phyloP scores from a whole-genome alignment of 331 rosid genomes.

The Acacia pycnantha region DNA sequence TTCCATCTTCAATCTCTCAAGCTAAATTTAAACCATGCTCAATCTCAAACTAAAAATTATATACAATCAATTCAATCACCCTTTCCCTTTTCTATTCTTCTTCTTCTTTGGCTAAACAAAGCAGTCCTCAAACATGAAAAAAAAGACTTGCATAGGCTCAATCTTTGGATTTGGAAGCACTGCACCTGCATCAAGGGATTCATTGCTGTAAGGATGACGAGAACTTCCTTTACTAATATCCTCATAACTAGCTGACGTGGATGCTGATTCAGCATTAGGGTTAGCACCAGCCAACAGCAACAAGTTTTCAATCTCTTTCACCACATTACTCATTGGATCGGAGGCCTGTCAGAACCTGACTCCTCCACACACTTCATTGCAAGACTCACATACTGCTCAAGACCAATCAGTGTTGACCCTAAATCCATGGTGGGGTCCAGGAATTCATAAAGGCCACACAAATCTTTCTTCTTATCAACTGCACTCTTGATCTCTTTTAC shows the following conservation, averaged over 20 bases:
- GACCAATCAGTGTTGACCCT: conserved; percentile 28
- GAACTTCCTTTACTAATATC: conserved; percentile 27
- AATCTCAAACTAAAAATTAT: not conserved
- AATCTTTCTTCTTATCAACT: conserved; percentile 36
- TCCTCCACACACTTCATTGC: conserved; percentile 57
- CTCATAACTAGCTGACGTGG: conserved; percentile 44
- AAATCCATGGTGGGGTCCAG: conserved; percentile 42
- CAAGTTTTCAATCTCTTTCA: conserved; percentile 43
- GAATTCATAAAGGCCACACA: conserved; percentile 43
- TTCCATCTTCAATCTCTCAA: not conserved
- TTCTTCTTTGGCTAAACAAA: not conserved
- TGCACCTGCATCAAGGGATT: conserved; percentile 28
- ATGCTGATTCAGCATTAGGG: conserved; percentile 43
- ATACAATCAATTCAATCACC: not conserved
- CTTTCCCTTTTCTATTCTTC: not conserved
- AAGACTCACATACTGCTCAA: conserved; percentile 49
- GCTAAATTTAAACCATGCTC: not conserved
- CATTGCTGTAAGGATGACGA: conserved; percentile 37
- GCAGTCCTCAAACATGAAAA: not conserved
- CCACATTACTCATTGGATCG: conserved; percentile 50
- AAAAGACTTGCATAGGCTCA: conserved; percentile 25
- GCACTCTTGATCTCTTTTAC: conserved; percentile 42
- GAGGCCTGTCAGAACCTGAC: conserved; percentile 44
- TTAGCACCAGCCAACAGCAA: conserved; percentile 43
- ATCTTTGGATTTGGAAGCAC: conserved; percentile 36